Conservation (phyloP, 1,284 basidiomycete species). For the Rhodofomes roseus region DNA sequence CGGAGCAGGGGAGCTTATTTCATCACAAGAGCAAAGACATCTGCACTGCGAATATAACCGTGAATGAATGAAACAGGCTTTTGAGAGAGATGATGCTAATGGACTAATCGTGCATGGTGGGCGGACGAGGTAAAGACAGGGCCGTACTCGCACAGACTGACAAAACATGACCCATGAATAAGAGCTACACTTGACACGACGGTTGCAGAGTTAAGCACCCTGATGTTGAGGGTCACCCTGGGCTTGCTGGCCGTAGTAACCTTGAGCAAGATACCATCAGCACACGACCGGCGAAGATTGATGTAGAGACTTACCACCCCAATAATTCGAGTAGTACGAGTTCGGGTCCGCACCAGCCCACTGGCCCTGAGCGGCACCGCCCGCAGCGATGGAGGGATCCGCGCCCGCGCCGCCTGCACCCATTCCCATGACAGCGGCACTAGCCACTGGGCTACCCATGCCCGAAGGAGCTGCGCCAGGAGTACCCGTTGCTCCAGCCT, state of each 20-base stretch:
- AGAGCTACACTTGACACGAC: conserved; percentile 18
- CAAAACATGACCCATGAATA: conserved; percentile 17
- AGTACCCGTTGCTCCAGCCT: conserved; percentile 60
- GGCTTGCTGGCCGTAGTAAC: conserved; percentile 75
- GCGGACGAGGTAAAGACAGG: conserved; percentile 2
- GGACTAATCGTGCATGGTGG: conserved; percentile 1
- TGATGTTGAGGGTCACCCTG: conserved; percentile 56
- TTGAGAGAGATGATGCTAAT: neutral
- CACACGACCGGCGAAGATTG: neutral
- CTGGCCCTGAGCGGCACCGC: conserved; percentile 62
- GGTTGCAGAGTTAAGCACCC: conserved; percentile 36
- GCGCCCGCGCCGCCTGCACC: conserved; percentile 52
- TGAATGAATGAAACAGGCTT: neutral
- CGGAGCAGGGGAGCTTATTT: conserved; percentile 4
- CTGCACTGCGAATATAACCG: neutral
- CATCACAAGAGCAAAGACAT: conserved; percentile 8
- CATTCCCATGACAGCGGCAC: conserved; percentile 52
- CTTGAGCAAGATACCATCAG: conserved; percentile 31
- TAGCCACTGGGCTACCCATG: conserved; percentile 58
- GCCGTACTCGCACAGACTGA: conserved; percentile 21
- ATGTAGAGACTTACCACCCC: conserved; percentile 60
- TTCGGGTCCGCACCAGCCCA: conserved; percentile 68
- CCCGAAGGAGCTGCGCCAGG: conserved; percentile 59
- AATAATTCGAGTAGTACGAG: conserved; percentile 78
- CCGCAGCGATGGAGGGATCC: conserved; percentile 47